These are phyloP conservation scores for Flaveria floridana DNA, from an alignment of 140 eudicot species.

Conservation along the genomic window DNA sequence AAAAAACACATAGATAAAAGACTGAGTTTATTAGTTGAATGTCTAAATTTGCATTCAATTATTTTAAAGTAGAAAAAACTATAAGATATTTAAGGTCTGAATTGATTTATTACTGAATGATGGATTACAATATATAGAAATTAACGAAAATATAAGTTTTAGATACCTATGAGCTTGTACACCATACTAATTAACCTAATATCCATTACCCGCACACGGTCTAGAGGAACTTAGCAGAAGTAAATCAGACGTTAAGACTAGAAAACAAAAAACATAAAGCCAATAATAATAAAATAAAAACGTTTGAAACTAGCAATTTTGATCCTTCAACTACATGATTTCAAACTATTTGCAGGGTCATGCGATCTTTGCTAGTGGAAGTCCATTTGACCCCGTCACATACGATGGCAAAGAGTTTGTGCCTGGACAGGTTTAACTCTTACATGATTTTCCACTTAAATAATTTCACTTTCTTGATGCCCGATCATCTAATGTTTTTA, in stretches of 20 bases:
- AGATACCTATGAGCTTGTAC: too few relatives aligned
- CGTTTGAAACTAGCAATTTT: not conserved
- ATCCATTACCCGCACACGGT: too few relatives aligned
- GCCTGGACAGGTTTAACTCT: conserved; percentile 77
- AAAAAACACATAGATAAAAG: not conserved
- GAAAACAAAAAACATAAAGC: too few relatives aligned
- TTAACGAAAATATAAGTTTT: too few relatives aligned
- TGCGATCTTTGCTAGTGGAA: conserved; percentile 91
- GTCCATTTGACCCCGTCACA: conserved; percentile 82
- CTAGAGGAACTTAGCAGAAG: too few relatives aligned
- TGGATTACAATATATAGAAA: too few relatives aligned
- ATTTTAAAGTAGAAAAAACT: not conserved
- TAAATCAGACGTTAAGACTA: too few relatives aligned
- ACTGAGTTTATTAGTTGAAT: not conserved
- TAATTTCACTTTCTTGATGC: not conserved
- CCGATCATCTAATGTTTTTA: not conserved
- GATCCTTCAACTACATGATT: not conserved
- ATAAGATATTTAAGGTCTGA: too few relatives aligned
- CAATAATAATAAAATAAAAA: too few relatives aligned
- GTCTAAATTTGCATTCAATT: not conserved
- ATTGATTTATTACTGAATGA: too few relatives aligned
- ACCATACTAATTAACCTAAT: too few relatives aligned
- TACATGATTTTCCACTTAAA: not conserved
- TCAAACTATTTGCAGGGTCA: conserved; percentile 54
- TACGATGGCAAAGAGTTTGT: conserved; percentile 54